Evolutionary conservation across 495 filamentous ascomycete genomes (phyloP), one percentile per base, ranked within the genome.

Genomic region (Parachaetomium inaequale): DNA sequence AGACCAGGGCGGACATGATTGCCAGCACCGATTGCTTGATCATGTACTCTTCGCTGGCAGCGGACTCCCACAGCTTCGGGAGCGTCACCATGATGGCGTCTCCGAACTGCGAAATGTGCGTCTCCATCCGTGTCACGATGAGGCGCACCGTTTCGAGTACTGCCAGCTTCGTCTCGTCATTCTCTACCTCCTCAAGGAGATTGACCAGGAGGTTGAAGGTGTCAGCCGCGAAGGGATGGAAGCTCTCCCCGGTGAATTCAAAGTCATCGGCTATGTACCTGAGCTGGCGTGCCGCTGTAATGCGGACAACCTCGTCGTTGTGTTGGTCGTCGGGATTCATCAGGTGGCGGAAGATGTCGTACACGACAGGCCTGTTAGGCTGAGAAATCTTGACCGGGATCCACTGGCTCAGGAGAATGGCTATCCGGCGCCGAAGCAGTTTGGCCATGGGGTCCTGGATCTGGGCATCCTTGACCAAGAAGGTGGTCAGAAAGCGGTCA

Each of bases 281-380:
- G 28, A 98, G 82, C 68, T 95, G 89, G 58, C 90, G 83, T 11
- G 91, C 94, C 6, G 94, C 90, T 0, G 93, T 96, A 42, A 97
- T 86, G 14, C 92, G 88, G 34, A 98, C 94, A 7, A 97, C 91
- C 47, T 91, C 81, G 69, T 98, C 94, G 68, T 98, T 98, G 63
- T 86, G 78, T 1, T 82, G 76, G 70, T 96, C 92, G 14, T 83
- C 78, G 25, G 83, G 82, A 68, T 91, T 86, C 15, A 98, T 80
- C n/a, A 98, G 77, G 73, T 96, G 88, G 64, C 90, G 86, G 75
- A 92, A 96, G 38, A 97, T 91, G 65, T 91, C 85, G 65, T 95
- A 96, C 19, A 97, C 83, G n/a, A 90, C 77, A 21, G 86, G 78
- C 52, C 85, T 78, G 55, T 86, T 88, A 21, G 84, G 67, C 31